Evolutionary conservation across 2,329 filamentous ascomycete genomes (phyloP).

Genomic region (Diaporthe ampelina): DNA sequence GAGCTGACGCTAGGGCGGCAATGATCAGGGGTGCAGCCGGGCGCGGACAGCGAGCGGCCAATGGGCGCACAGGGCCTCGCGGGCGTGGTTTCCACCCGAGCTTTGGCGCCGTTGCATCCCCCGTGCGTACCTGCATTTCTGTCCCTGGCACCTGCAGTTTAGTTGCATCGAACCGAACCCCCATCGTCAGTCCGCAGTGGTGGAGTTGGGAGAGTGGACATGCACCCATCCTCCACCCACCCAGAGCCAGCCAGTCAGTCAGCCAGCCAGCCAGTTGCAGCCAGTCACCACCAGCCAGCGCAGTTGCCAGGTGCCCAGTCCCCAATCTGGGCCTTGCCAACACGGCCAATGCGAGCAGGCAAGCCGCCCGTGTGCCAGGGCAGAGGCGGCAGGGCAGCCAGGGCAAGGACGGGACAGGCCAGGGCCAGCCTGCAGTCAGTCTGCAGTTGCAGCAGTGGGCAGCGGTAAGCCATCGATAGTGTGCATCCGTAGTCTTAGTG

Average conservation of each 20-base stretch:
- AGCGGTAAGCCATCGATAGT: slow-evolving; percentile 13
- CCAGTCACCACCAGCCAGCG: too few relatives aligned
- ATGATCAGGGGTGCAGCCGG: slow-evolving; percentile 38
- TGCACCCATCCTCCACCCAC: neutral
- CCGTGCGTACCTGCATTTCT: slow-evolving; percentile 41
- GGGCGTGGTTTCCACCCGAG: slow-evolving; percentile 29
- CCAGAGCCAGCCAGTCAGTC: neutral
- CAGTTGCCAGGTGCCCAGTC: neutral
- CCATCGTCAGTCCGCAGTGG: slow-evolving; percentile 2
- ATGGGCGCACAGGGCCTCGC: slow-evolving; percentile 33
- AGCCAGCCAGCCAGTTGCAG: neutral
- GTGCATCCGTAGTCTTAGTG: neutral
- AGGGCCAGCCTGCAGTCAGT: neutral
- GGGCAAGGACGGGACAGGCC: neutral
- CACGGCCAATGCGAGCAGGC: neutral
- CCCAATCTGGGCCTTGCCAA: slow-evolving; percentile 14
- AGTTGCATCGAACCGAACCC: slow-evolving; percentile 36
- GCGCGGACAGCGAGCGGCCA: slow-evolving; percentile 35
- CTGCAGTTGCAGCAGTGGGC: neutral
- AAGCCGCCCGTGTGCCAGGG: neutral
- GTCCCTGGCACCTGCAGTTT: slow-evolving; percentile 39
- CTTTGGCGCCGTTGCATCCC: slow-evolving; percentile 42
- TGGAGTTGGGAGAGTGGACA: neutral
- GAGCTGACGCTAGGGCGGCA: slow-evolving; percentile 39
- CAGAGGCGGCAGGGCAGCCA: neutral